These are phyloP conservation scores for Microcyclospora tardicrescens DNA, from an alignment of 2,329 filamentous ascomycete genomes.

Conservation along the genomic window DNA sequence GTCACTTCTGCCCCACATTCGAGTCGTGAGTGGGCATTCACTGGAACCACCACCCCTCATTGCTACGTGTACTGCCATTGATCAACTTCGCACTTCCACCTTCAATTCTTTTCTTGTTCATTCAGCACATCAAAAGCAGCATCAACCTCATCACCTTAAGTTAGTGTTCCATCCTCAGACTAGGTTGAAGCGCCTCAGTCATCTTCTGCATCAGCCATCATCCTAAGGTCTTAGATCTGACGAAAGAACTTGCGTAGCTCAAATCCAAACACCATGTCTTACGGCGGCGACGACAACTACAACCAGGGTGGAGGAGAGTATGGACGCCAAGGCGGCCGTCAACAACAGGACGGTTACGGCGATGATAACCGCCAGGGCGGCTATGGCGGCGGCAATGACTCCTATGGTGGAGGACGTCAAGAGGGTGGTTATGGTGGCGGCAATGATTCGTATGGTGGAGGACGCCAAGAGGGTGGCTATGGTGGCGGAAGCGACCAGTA, in stretches of 20 bases:
- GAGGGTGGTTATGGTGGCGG: conserved; percentile 8
- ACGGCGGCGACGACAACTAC: conserved; percentile 10
- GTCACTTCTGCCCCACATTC: too few relatives aligned
- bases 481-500: conserved; percentile 5
- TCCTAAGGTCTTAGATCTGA: neutral
- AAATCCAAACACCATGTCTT: conserved; percentile 11
- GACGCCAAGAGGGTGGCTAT: conserved; percentile 3
- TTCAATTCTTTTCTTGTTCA: neutral
- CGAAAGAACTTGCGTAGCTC: neutral
- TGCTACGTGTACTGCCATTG: too few relatives aligned
- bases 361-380: conserved; percentile 5
- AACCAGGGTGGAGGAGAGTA: conserved; percentile 2
- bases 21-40: too few relatives aligned
- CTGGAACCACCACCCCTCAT: too few relatives aligned
- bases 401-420: conserved; percentile 10
- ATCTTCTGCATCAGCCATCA: neutral
- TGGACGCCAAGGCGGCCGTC: conserved; percentile 5
- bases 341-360: conserved; percentile 11
- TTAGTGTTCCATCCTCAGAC: neutral
- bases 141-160: neutral
- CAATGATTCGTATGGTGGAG: conserved; percentile 5
- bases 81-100: too few relatives aligned
- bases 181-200: neutral
- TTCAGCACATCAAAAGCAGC: neutral
- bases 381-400: conserved; percentile 6